Evolutionary conservation across 208 protist species (phyloP).

Genomic region (Trypanosoma theileri): DNA sequence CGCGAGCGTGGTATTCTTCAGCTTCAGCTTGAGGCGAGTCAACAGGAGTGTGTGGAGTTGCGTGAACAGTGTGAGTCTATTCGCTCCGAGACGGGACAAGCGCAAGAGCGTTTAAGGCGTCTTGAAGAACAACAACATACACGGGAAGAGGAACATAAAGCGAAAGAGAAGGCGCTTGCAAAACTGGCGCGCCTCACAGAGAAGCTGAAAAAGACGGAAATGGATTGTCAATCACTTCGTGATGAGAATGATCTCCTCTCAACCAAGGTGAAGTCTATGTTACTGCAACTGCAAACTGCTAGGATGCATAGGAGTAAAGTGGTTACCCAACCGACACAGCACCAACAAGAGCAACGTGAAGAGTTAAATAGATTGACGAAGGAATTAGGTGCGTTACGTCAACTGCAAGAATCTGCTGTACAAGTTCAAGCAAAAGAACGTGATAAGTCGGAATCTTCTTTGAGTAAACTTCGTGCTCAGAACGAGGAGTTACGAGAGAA

Average conservation of each 20-base stretch:
- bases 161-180: constrained; percentile 10
- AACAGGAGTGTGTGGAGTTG: constrained; percentile 29
- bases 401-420: constrained; percentile 26
- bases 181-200: constrained; percentile 19
- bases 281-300: constrained; percentile 33
- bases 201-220: constrained; percentile 20
- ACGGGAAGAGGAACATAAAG: constrained; percentile 15
- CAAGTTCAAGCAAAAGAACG: constrained; percentile 31
- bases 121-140: constrained; percentile 17
- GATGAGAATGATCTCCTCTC: constrained; percentile 28
- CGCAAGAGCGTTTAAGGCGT: constrained; percentile 14
- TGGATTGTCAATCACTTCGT: constrained; percentile 22
- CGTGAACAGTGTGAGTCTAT: constrained; percentile 22
- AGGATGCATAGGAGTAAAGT: constrained; percentile 16
- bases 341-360: constrained; percentile 12
- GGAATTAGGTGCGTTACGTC: constrained; percentile 22
- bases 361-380: constrained; percentile 18
- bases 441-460: constrained; percentile 21
- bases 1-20: constrained; percentile 19
- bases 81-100: constrained; percentile 16
- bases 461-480: constrained; percentile 11
- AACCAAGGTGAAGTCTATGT: constrained; percentile 28
- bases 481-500: constrained; percentile 20
- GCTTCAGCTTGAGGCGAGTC: constrained; percentile 24
- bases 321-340: neutral